These are phyloP conservation scores for Chionographis japonica DNA, from an alignment of 106 monocot species.

Conservation along the genomic window DNA sequence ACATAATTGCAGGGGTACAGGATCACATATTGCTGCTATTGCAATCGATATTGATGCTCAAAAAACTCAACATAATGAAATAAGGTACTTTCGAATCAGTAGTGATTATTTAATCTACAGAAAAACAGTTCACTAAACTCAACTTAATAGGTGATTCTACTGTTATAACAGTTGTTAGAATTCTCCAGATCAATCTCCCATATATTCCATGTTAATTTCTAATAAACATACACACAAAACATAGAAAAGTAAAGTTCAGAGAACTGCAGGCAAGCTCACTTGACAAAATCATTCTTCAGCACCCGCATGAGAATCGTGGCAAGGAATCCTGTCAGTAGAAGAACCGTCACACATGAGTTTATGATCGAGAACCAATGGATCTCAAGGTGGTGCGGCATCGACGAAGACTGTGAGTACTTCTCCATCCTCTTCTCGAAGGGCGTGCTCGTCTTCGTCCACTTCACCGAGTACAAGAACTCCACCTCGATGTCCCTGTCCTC, in stretches of 20 bases:
- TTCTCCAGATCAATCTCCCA: too few relatives aligned
- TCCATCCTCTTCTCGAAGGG: conserved; percentile 70
- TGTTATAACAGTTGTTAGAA: too few relatives aligned
- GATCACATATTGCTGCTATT: too few relatives aligned
- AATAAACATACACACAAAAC: too few relatives aligned
- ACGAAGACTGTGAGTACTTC: conserved; percentile 50
- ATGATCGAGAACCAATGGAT: conserved; percentile 73
- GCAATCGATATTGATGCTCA: too few relatives aligned
- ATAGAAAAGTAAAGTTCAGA: conserved; percentile 2
- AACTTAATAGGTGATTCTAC: too few relatives aligned
- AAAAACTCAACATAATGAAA: too few relatives aligned
- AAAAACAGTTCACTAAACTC: too few relatives aligned
- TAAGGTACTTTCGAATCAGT: too few relatives aligned
- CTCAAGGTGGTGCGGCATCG: conserved; percentile 40
- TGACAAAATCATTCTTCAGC: conserved; percentile 61
- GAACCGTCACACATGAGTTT: conserved; percentile 61
- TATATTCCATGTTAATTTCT: too few relatives aligned
- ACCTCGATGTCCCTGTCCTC: conserved; percentile 48
- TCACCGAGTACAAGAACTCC: conserved; percentile 49
- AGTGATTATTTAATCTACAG: too few relatives aligned
- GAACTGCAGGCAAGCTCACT: conserved; percentile 35
- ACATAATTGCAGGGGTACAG: too few relatives aligned
- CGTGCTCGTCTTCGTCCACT: conserved; percentile 46
- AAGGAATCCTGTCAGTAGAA: conserved; percentile 55
- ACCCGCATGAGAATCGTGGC: conserved; percentile 61